Evolutionary conservation across 192 early-diverging fungal genomes (phyloP).

Genomic region (Mortierella alpina): DNA sequence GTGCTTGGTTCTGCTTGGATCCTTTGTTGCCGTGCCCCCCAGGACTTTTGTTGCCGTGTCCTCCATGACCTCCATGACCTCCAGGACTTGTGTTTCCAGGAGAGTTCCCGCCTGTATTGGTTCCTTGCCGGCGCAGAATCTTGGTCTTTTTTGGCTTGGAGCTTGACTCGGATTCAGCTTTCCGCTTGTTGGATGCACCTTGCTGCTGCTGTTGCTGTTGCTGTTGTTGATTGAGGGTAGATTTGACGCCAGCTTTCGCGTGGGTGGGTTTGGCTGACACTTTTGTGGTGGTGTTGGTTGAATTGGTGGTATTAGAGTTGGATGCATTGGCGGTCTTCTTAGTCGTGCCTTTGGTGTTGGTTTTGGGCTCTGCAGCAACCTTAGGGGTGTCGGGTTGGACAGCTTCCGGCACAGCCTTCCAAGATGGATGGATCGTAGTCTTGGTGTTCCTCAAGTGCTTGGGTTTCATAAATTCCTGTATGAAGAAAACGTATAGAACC

Average conservation of each 20-base stretch:
- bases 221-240: constrained; percentile 8
- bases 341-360: background rate
- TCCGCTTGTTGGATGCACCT: constrained; percentile 25
- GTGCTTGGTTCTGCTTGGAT: background rate
- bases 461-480: constrained; percentile 46
- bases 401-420: constrained; percentile 17
- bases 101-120: constrained; percentile 6
- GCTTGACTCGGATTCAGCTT: constrained; percentile 27
- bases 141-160: constrained; percentile 32
- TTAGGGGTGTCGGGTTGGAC: background rate
- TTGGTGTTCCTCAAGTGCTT: constrained; percentile 18
- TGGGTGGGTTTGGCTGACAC: background rate
- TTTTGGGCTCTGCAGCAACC: background rate
- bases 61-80: constrained; percentile 6
- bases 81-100: constrained; percentile 27
- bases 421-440: constrained; percentile 22
- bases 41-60: background rate
- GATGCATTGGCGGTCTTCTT: background rate
- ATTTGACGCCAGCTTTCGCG: background rate
- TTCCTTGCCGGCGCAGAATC: constrained; percentile 27
- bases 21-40: constrained; percentile 3
- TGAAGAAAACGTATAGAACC: background rate
- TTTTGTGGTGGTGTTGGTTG: background rate
- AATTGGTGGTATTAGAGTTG: background rate
- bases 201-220: constrained; percentile 6